Conservation (phyloP, 495 filamentous ascomycete species). For the Aspergillus incahuasiensis region DNA sequence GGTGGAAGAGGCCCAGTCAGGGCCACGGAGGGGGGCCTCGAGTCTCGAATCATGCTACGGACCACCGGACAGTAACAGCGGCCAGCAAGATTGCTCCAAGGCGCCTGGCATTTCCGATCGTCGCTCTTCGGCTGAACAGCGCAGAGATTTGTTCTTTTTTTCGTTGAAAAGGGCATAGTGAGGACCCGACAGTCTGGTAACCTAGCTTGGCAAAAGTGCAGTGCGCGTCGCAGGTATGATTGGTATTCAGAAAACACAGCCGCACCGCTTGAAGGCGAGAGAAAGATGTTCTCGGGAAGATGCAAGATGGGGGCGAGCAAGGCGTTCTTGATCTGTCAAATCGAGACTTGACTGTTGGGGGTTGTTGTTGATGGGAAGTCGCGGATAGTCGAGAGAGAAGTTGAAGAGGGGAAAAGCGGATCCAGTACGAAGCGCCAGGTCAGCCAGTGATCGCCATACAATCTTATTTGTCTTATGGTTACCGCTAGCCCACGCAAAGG, state of each 20-base stretch:
- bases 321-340: not conserved
- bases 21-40: constrained; percentile 3
- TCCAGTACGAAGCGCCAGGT: constrained; percentile 1
- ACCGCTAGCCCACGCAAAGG: constrained; percentile 1
- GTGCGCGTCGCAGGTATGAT: constrained; percentile 28
- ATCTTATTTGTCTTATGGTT: constrained; percentile 1
- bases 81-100: constrained; percentile 8
- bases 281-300: not conserved
- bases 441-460: constrained; percentile 1
- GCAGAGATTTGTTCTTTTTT: constrained; percentile 14
- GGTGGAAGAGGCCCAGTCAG: constrained; percentile 13
- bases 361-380: constrained; percentile 1
- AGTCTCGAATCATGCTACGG: constrained; percentile 7
- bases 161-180: constrained; percentile 23
- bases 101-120: constrained; percentile 17
- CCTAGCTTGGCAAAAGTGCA: constrained; percentile 30
- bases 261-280: constrained; percentile 14
- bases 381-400: not conserved
- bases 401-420: not conserved
- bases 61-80: constrained; percentile 2
- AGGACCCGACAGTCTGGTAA: constrained; percentile 34
- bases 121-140: constrained; percentile 13
- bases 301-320: not conserved
- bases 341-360: not conserved
- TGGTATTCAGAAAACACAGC: constrained; percentile 27